phyloP scores from a whole-genome alignment of 2,329 filamentous ascomycete genomes.

The Aspergillus pseudoterreus region DNA sequence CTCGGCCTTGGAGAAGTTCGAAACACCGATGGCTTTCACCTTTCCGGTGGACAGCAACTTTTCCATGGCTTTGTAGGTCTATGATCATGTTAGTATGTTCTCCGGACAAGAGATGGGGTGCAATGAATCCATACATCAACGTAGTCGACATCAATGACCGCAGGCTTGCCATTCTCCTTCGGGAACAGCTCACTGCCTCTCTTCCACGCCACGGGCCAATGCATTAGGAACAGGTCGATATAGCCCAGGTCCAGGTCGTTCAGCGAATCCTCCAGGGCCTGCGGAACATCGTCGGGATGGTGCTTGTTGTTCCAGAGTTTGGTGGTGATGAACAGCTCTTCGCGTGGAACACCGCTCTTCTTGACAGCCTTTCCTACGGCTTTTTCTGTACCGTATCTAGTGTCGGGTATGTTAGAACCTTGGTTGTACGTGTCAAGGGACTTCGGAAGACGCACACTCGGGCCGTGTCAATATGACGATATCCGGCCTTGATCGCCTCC shows the following conservation, averaged over 20 bases:
- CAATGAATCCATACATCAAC: conserved; percentile 38
- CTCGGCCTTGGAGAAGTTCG: conserved; percentile 50
- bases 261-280: conserved; percentile 59
- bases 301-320: conserved; percentile 67
- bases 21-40: conserved; percentile 50
- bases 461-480: conserved; percentile 54
- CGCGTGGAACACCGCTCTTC: conserved; percentile 60
- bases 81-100: background rate
- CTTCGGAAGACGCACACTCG: conserved; percentile 31
- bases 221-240: conserved; percentile 67
- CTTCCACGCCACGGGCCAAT: conserved; percentile 59
- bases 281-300: conserved; percentile 58
- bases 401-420: conserved; percentile 2
- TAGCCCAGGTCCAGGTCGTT: conserved; percentile 63
- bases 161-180: conserved; percentile 41
- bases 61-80: conserved; percentile 52
- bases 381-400: conserved; percentile 60
- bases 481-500: conserved; percentile 49
- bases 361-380: conserved; percentile 64
- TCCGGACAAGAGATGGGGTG: background rate
- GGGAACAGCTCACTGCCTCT: conserved; percentile 47
- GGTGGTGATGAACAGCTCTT: conserved; percentile 63
- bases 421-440: background rate
- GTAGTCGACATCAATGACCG: conserved; percentile 45
- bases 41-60: conserved; percentile 40